A percentile compares a stretch with the other conserved stretches of the same genome.
These are phyloP conservation scores for Penicillium sp. DNA, from an alignment of 2,329 filamentous ascomycete genomes.

Conservation along the genomic window DNA sequence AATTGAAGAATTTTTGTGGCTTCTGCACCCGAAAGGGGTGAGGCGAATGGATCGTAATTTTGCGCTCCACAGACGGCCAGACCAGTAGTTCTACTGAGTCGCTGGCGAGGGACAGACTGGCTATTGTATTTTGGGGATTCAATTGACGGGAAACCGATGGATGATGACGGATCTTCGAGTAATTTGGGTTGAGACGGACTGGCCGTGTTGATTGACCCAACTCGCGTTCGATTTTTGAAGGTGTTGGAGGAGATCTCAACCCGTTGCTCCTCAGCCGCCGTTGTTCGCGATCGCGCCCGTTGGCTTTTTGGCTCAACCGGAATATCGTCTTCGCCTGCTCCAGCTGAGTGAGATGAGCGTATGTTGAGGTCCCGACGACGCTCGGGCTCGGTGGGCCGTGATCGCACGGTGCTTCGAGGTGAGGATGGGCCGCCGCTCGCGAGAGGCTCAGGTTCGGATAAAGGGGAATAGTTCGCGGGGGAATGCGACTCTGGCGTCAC, in stretches of 20 bases:
- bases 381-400: conserved; percentile 36
- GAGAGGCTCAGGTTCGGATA: conserved; percentile 39
- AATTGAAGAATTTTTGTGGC: conserved; percentile 50
- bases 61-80: conserved; percentile 28
- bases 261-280: conserved; percentile 44
- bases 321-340: conserved; percentile 36
- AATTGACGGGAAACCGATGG: conserved; percentile 52
- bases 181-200: conserved; percentile 34
- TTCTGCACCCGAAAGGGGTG: conserved; percentile 45
- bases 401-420: conserved; percentile 37
- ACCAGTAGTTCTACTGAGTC: conserved; percentile 34
- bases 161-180: conserved; percentile 41
- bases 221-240: conserved; percentile 37
- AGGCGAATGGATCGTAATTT: conserved; percentile 32
- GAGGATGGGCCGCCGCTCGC: conserved; percentile 36
- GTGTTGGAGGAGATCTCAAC: conserved; percentile 38
- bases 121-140: conserved; percentile 41
- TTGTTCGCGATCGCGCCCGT: conserved; percentile 42
- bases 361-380: conserved; percentile 33
- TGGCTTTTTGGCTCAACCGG: conserved; percentile 33
- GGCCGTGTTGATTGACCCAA: conserved; percentile 43
- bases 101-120: conserved; percentile 35
- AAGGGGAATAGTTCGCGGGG: conserved; percentile 38
- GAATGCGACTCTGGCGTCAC: conserved; percentile 47
- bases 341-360: conserved; percentile 28